Evolutionary conservation across 129 eudicot species (phyloP).

Genomic region (Lactuca saligna): DNA sequence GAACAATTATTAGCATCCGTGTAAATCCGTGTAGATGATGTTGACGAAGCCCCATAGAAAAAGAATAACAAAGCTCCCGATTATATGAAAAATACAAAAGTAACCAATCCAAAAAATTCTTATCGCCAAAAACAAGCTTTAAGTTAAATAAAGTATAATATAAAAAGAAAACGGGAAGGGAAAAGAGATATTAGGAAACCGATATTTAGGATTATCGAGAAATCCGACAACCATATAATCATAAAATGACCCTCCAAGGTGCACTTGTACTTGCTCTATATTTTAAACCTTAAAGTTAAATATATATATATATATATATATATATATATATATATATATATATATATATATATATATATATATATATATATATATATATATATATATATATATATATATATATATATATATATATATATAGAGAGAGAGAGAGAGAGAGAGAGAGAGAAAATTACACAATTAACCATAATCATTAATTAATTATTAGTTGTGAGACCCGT

Average conservation of each 20-base stretch:
- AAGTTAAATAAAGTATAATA: background rate
- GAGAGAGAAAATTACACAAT: no score
- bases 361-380: no score
- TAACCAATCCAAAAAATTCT: background rate
- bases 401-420: no score
- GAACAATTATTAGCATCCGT: background rate
- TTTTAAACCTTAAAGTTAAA: background rate
- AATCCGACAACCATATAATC: conserved; percentile 12
- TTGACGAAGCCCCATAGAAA: background rate
- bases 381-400: no score
- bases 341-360: no score
- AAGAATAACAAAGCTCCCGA: background rate
- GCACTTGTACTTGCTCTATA: conserved; percentile 10
- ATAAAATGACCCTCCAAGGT: conserved; percentile 1
- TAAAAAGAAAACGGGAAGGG: background rate
- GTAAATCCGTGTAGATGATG: background rate
- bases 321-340: no score
- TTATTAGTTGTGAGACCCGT: no score
- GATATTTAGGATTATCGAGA: conserved; percentile 19
- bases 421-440: no score
- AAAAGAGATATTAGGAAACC: background rate
- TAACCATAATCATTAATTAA: no score
- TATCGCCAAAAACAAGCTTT: conserved; percentile 1
- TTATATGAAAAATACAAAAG: background rate
- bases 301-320: no score